Evolutionary conservation across 2,329 filamentous ascomycete genomes (phyloP).

Genomic region (Epichloe amarillans): DNA sequence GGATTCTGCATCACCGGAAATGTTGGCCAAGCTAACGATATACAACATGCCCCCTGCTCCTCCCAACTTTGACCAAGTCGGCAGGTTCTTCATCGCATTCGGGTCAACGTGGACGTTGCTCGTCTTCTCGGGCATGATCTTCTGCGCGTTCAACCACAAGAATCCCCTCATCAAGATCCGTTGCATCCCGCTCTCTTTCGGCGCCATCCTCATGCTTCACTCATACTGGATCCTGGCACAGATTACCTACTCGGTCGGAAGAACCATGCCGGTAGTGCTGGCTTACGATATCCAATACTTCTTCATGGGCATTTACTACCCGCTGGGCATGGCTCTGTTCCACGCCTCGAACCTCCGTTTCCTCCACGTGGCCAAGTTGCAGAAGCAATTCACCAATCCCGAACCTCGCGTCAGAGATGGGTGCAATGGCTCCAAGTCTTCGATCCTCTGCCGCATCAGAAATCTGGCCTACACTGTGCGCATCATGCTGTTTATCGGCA

Average conservation of each 20-base stretch:
- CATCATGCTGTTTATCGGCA: neutral
- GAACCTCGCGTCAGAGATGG: slow-evolving; percentile 9
- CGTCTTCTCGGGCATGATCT: slow-evolving; percentile 21
- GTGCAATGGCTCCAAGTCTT: neutral
- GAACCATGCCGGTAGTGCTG: slow-evolving; percentile 23
- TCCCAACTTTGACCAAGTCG: slow-evolving; percentile 15
- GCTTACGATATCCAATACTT: slow-evolving; percentile 44
- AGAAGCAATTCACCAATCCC: slow-evolving; percentile 10
- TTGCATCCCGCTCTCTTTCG: slow-evolving; percentile 21
- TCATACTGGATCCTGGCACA: slow-evolving; percentile 27
- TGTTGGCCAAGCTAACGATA: slow-evolving; percentile 1
- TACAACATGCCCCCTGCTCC: slow-evolving; percentile 12
- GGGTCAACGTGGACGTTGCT: slow-evolving; percentile 15
- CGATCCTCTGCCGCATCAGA: slow-evolving; percentile 7
- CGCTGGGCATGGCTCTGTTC: slow-evolving; percentile 52
- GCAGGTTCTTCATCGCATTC: slow-evolving; percentile 18
- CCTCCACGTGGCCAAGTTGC: slow-evolving; percentile 39
- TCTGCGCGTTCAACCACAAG: slow-evolving; percentile 20
- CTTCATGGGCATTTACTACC: slow-evolving; percentile 52
- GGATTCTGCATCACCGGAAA: neutral
- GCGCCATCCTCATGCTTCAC: slow-evolving; percentile 24
- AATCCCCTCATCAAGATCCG: slow-evolving; percentile 26
- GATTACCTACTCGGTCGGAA: slow-evolving; percentile 27
- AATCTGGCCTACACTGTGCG: neutral
- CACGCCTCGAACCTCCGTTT: slow-evolving; percentile 50